Evolutionary conservation across 2,329 filamentous ascomycete species (phyloP), one percentile per base, ranked within the genome.

Genomic region (Aspergillus terreus): DNA sequence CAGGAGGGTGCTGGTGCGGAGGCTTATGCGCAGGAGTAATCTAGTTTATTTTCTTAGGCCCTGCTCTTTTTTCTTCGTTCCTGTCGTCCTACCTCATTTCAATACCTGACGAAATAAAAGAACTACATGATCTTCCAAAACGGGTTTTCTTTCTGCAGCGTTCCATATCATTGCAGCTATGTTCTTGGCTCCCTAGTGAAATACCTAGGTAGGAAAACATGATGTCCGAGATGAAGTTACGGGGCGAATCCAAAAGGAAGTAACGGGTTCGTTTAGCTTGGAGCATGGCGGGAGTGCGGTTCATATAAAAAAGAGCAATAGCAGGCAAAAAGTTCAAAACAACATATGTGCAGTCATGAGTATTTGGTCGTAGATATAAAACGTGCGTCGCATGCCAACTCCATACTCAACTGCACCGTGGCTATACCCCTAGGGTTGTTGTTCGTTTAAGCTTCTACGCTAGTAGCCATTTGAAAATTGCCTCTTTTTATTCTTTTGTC

Each of bases 21-120:
- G 66, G 66, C 61, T 62, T 76, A 65, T 61, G 64, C 67, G 52
- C 74, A 78, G 70, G 76, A 78, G 68, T 77, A 75, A 74, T 63
- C 54, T 59, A 54, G 62, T 64, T 61, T 55, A 59, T 58, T 61
- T 56, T 56, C 52, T 64, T 61, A 62, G 58, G 58, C 61, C 58
- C 55, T 59, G 55, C 51, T 60, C 51, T 59, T 59, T 58, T 56
- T 66, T 62, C 49, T 52, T 56, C 46, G 49, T 60, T 58, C 56
- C 60, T 68, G 65, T 67, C 61, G 57, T 64, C 58, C 53, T 61
- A 62, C 60, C 63, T 61, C 55, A 59, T 66, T 59, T 60, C 63
- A 63, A 58, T 63, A 65, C 65, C 65, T 67, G 60, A 66, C 63
- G 63, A 63, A 65, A 69, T 64, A 69, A 58, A 60, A 59, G 49